Base-by-base conservation (phyloP, 2,329 filamentous ascomycete species). In the Neonectria ditissima region DNA sequence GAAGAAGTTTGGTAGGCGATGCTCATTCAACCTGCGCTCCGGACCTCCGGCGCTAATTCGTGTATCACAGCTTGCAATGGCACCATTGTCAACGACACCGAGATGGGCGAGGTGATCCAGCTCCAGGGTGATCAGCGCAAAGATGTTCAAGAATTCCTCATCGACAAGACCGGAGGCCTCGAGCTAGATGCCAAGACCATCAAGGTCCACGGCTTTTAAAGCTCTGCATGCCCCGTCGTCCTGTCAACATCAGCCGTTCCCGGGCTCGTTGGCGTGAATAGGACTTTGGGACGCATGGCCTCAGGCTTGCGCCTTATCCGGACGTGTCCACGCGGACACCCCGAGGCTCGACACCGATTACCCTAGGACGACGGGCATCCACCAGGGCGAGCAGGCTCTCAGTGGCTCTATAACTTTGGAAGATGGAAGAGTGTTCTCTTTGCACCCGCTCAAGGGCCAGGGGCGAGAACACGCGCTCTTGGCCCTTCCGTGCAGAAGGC, bases 101-200 rank as follows among this genome's bases (percentile, higher is more conserved):
- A 97, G 84, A 97, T 97, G 93, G 95, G 95, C 80, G 94, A 98
- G 87, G 95, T 98, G 88, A 97, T 99, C 80, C 96, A 99, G 88
- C 92, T 99, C 79, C 96, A 99, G 84, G 96, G 96, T 78, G 96
- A 99, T 82, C 96, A 99, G 87, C 95, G 96, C 84, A 97, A 97
- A 85, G 94, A 97, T 89, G 92, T 97, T 80, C 92, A 97, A 82
- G 94, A 97, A 79, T 99, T 98, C 86, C 90, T 98, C 82, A 90
- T 90, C 83, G 92, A 97, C 85, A 97, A 97, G 88, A 93, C 94
- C 83, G 92, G 94, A 79, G 95, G 95, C 77, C 88, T 98, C 77
- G 93, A 93, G 82, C 91, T 97, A 79, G 93, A 97, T 84, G 87
- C 90, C 82, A 97, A 97, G 89, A 97, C 91, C 84, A 97, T 98